Percentiles rank a stretch among this genome's conserved stretches.
These are phyloP conservation scores for Entelexis sorbosivorans DNA, from an alignment of 1,139 yeast species.

Conservation along the genomic window DNA sequence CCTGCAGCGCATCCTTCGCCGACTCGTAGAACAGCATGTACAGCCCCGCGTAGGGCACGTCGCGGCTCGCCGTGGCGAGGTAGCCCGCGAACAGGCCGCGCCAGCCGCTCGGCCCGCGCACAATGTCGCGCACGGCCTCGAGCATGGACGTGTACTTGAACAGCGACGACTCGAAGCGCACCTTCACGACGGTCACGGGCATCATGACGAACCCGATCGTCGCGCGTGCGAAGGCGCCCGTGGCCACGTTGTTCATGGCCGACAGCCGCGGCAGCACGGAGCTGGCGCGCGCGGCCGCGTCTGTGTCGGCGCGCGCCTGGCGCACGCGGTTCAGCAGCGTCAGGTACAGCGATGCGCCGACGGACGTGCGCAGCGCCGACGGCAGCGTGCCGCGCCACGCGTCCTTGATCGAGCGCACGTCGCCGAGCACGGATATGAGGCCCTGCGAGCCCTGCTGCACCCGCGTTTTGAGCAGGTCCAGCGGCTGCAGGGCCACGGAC, in stretches of 20 bases:
- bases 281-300: slow-evolving; percentile 8
- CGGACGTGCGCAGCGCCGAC: slow-evolving; percentile 75
- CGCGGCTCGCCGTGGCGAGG: slow-evolving; percentile 77
- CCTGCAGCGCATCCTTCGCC: slow-evolving; percentile 41
- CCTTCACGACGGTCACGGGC: slow-evolving; percentile 95
- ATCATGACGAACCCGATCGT: slow-evolving; percentile 79
- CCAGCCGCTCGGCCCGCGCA: slow-evolving; percentile 37
- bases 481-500: slow-evolving; percentile 73
- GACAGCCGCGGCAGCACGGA: slow-evolving; percentile 54
- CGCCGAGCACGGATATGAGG: slow-evolving; percentile 31
- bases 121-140: slow-evolving; percentile 54
- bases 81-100: slow-evolving; percentile 77
- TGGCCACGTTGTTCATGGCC: slow-evolving; percentile 53
- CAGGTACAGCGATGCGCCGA: slow-evolving; percentile 81
- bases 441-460: slow-evolving; percentile 58
- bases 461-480: slow-evolving; percentile 80
- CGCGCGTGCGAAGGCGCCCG: slow-evolving; percentile 76
- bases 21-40: slow-evolving; percentile 78
- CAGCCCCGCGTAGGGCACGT: slow-evolving; percentile 93
- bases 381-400: slow-evolving; percentile 93
- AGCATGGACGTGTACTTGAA: slow-evolving; percentile 57
- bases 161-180: slow-evolving; percentile 63
- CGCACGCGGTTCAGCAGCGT: slow-evolving; percentile 59
- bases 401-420: slow-evolving; percentile 30
- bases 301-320: slow-evolving; percentile 22